Evolutionary conservation across 1,139 yeast species (phyloP).

Genomic region (Sporopachydermia cereana): DNA sequence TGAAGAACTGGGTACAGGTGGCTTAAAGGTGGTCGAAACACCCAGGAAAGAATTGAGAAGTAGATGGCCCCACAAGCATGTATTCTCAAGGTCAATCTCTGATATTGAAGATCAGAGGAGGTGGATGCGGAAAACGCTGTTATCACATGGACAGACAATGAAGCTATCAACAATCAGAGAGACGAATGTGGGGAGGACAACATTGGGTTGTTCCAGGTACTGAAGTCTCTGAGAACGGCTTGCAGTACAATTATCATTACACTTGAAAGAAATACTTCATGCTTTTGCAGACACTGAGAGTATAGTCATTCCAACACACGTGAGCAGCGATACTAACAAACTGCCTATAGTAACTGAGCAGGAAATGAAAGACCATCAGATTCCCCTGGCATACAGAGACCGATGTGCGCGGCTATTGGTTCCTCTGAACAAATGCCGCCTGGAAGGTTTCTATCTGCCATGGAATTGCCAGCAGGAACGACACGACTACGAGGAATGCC

Average conservation of each 20-base stretch:
- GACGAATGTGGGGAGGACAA: neutral
- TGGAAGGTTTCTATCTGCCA: constrained; percentile 42
- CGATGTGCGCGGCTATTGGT: constrained; percentile 73
- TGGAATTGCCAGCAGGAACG: constrained; percentile 73
- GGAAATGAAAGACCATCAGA: constrained; percentile 71
- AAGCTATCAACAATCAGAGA: neutral
- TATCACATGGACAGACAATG: neutral
- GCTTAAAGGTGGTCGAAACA: no score
- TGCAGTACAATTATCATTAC: neutral
- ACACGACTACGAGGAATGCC: constrained; percentile 80
- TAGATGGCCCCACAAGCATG: no score
- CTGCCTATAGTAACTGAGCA: constrained; percentile 51
- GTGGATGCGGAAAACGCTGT: neutral
- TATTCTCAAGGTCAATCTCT: no score
- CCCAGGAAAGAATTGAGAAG: no score
- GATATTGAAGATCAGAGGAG: no score
- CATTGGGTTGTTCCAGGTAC: neutral
- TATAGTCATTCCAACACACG: constrained; percentile 10
- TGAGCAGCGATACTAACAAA: constrained; percentile 6
- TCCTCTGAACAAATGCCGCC: constrained; percentile 50
- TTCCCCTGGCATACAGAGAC: constrained; percentile 77
- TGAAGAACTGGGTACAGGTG: no score
- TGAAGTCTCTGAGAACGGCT: neutral
- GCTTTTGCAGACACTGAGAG: neutral
- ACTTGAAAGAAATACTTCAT: neutral